Conservation (phyloP, 768 basidiomycete species). For the Leccinum obscurum region DNA sequence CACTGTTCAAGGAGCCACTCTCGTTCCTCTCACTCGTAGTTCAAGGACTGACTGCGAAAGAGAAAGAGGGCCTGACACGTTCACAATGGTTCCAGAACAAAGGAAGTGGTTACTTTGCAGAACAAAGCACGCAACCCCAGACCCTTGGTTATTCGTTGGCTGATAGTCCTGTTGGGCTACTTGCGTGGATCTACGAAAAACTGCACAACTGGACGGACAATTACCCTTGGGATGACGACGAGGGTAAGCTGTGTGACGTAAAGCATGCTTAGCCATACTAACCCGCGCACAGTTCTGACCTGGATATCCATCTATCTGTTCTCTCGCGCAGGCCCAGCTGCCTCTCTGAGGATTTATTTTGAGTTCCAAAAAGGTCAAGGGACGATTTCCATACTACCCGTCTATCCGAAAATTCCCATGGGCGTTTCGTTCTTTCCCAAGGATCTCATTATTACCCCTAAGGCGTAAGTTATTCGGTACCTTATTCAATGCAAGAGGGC, state of each 20-base stretch:
- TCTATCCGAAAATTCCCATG: slow-evolving; percentile 37
- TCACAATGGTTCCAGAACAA: slow-evolving; percentile 15
- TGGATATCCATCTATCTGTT: slow-evolving; percentile 64
- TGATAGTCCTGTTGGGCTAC: slow-evolving; percentile 56
- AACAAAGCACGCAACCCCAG: slow-evolving; percentile 47
- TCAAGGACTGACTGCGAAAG: slow-evolving; percentile 28
- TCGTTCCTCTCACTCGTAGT: slow-evolving; percentile 30
- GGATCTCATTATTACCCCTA: slow-evolving; percentile 40
- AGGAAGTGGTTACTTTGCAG: slow-evolving; percentile 33
- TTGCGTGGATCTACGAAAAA: slow-evolving; percentile 58
- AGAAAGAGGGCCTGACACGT: slow-evolving; percentile 26
- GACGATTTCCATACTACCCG: rapidly evolving
- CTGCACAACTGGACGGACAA: slow-evolving; percentile 48
- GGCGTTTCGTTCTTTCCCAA: slow-evolving; percentile 55
- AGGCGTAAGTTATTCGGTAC: slow-evolving; percentile 27
- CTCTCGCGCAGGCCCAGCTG: slow-evolving; percentile 57
- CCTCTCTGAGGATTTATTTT: slow-evolving; percentile 59
- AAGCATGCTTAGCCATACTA: neutral
- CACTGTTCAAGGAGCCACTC: slow-evolving; percentile 26
- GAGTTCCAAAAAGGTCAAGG: slow-evolving; percentile 32
- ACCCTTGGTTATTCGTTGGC: slow-evolving; percentile 54
- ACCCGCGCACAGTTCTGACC: slow-evolving; percentile 45
- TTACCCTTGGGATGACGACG: slow-evolving; percentile 60
- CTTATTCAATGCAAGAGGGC: no score
- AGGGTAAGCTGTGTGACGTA: slow-evolving; percentile 36